Percentiles rank a stretch among this genome's conserved stretches.
Evolutionary conservation across 176 grass and related monocot genomes (phyloP).

Genomic region (Dendrocalamus sinicus): DNA sequence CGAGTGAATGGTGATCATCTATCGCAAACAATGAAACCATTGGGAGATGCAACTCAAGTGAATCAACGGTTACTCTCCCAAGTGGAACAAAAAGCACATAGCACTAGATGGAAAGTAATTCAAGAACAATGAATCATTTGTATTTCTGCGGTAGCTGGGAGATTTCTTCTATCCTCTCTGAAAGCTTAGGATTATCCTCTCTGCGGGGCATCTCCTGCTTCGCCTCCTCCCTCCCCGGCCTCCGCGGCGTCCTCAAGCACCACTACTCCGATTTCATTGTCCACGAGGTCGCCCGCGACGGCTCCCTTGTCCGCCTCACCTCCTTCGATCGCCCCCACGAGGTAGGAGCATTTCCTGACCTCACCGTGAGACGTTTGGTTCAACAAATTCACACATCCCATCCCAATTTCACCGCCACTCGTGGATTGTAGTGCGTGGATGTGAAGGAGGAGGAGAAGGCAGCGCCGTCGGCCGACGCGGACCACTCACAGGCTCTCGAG

Average conservation of each 20-base stretch:
- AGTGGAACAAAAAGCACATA: too few relatives aligned
- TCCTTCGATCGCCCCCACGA: conserved; percentile 84
- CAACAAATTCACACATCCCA: not conserved
- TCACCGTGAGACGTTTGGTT: not conserved
- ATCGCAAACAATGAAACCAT: too few relatives aligned
- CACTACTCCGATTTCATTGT: conserved; percentile 96
- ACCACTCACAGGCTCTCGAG: conserved; percentile 61
- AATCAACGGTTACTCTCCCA: too few relatives aligned
- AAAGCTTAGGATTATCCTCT: too few relatives aligned
- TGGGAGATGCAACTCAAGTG: not conserved
- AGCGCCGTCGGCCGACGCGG: conserved; percentile 52
- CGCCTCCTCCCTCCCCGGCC: conserved; percentile 76
- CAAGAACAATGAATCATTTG: too few relatives aligned
- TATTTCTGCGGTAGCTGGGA: too few relatives aligned
- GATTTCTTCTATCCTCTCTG: too few relatives aligned
- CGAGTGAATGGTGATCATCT: too few relatives aligned
- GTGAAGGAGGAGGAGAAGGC: conserved; percentile 62
- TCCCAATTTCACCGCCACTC: not conserved
- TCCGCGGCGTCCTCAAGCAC: conserved; percentile 89
- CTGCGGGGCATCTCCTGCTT: conserved; percentile 94
- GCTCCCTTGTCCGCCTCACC: conserved; percentile 68
- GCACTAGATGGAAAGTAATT: too few relatives aligned
- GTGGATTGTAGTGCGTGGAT: conserved; percentile 53
- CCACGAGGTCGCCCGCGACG: conserved; percentile 73
- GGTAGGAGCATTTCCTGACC: conserved; percentile 11